phyloP scores from a whole-genome alignment of 441 rosid species.

The Erodium trifolium region DNA sequence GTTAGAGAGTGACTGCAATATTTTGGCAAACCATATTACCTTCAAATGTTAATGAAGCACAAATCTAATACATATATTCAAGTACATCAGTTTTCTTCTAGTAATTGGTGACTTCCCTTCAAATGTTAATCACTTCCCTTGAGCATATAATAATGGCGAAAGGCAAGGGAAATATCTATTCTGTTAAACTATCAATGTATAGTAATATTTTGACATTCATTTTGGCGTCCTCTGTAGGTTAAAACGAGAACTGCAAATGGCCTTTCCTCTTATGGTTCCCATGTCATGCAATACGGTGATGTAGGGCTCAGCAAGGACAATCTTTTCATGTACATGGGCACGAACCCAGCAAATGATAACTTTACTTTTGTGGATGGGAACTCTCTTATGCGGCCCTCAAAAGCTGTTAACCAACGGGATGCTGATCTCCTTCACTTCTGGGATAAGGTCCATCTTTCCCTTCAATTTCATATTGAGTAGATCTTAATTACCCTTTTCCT shows the following conservation, averaged over 20 bases:
- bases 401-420: constrained; percentile 31
- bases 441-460: constrained; percentile 29
- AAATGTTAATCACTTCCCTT: no score
- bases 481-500: background rate
- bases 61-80: background rate
- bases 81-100: background rate
- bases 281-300: constrained; percentile 50
- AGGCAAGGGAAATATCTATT: background rate
- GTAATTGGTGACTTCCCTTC: background rate
- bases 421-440: constrained; percentile 38
- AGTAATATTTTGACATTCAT: background rate
- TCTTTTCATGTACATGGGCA: constrained; percentile 38
- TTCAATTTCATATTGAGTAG: background rate
- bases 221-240: constrained; percentile 29
- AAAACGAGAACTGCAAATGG: constrained; percentile 39
- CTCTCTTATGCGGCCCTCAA: background rate
- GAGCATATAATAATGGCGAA: background rate
- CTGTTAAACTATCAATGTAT: background rate
- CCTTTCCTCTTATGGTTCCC: constrained; percentile 19
- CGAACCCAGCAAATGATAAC: constrained; percentile 22
- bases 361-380: no score
- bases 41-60: background rate
- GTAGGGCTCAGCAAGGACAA: constrained; percentile 23
- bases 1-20: background rate
- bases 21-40: background rate